Conservation (phyloP, 192 early-diverging fungal genomes). For the Geranomyces variabilis region DNA sequence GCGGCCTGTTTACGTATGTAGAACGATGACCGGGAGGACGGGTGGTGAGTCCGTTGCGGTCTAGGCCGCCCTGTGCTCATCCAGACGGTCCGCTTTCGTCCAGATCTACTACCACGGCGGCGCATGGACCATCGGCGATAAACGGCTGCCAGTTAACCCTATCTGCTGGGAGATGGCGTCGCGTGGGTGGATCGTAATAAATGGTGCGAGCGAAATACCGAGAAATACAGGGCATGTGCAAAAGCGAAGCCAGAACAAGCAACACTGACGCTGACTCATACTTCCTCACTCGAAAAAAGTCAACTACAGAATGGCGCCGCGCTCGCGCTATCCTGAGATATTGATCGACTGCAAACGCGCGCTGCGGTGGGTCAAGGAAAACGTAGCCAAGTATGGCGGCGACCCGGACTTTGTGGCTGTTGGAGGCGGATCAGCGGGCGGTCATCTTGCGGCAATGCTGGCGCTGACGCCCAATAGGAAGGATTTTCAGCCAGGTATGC, state of each 20-base stretch:
- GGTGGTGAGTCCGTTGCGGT: not conserved
- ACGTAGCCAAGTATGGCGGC: slow-evolving; percentile 64
- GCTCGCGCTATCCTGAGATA: slow-evolving; percentile 53
- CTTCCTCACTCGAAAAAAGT: slow-evolving; percentile 41
- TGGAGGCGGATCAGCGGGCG: slow-evolving; percentile 59
- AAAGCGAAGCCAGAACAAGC: not conserved
- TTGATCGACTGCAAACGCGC: slow-evolving; percentile 70
- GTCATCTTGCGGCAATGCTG: slow-evolving; percentile 58
- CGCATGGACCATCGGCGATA: slow-evolving; percentile 64
- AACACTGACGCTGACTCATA: not conserved
- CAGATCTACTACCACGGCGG: slow-evolving; percentile 68
- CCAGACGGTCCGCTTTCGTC: not conserved
- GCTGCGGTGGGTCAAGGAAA: slow-evolving; percentile 70
- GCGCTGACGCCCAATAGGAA: slow-evolving; percentile 53
- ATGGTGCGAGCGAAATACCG: too few species aligned
- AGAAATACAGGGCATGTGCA: too few species aligned
- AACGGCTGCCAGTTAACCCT: slow-evolving; percentile 40
- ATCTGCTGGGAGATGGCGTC: slow-evolving; percentile 43
- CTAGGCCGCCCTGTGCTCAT: not conserved
- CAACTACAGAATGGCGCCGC: slow-evolving; percentile 55
- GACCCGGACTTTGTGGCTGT: slow-evolving; percentile 63
- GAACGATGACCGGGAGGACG: not conserved
- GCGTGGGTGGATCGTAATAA: slow-evolving; percentile 32
- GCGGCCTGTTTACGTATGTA: not conserved
- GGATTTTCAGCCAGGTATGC: slow-evolving; percentile 44